Evolutionary conservation across 257 asterid genomes (phyloP).

Genomic region (Ilex aquifolium): DNA sequence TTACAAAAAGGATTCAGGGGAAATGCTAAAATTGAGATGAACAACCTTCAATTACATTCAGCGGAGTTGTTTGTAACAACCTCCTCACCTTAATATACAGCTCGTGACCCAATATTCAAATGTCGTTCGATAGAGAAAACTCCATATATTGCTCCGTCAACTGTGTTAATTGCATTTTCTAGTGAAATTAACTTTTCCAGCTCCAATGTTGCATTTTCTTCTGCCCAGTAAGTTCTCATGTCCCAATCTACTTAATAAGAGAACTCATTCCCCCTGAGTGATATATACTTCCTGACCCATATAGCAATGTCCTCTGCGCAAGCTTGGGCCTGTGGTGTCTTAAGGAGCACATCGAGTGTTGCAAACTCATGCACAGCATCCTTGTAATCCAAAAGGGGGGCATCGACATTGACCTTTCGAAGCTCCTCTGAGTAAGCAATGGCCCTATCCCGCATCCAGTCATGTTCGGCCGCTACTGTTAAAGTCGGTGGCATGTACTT

Average conservation of each 20-base stretch:
- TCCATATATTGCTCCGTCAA: too few relatives aligned
- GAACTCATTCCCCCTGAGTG: conserved; percentile 74
- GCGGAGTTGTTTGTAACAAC: too few relatives aligned
- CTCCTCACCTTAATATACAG: too few relatives aligned
- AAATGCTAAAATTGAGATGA: too few relatives aligned
- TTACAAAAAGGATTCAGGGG: too few relatives aligned
- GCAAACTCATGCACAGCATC: conserved; percentile 83
- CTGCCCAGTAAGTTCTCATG: too few relatives aligned
- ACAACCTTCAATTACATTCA: too few relatives aligned
- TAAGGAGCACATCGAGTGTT: conserved; percentile 53
- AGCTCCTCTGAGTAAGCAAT: conserved; percentile 77
- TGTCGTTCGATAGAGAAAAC: too few relatives aligned
- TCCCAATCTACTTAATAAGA: conserved; percentile 38
- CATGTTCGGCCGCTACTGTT: conserved; percentile 74
- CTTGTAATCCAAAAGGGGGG: conserved; percentile 77
- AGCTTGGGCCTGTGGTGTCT: conserved; percentile 72
- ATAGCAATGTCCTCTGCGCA: conserved; percentile 77
- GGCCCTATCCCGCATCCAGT: conserved; percentile 86
- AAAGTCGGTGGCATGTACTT: conserved; percentile 82
- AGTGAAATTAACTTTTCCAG: too few relatives aligned
- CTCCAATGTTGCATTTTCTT: not conserved
- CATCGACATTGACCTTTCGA: conserved; percentile 69
- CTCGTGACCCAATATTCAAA: too few relatives aligned
- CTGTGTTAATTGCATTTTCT: too few relatives aligned
- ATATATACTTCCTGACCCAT: conserved; percentile 80